These are phyloP conservation scores for Emericellopsis cladophorae DNA, from an alignment of 2,329 filamentous ascomycete genomes.

Conservation along the genomic window DNA sequence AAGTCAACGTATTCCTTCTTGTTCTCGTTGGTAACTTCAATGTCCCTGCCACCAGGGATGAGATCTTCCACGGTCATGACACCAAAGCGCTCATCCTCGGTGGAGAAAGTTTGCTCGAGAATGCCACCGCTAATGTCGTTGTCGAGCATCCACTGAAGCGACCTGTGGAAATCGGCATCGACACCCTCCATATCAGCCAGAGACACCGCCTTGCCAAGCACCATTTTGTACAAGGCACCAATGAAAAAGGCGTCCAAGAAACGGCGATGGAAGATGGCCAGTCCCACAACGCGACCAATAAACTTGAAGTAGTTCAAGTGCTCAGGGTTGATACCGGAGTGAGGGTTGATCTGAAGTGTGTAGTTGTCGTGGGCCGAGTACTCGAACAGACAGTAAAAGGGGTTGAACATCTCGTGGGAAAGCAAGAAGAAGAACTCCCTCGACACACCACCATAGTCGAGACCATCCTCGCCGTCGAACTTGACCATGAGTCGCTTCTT, in stretches of 20 bases:
- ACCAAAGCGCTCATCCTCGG: slow-evolving; percentile 94
- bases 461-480: slow-evolving; percentile 94
- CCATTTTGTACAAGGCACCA: slow-evolving; percentile 98
- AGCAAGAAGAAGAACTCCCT: slow-evolving; percentile 99
- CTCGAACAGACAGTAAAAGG: slow-evolving; percentile 98
- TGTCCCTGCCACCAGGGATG: slow-evolving; percentile 78
- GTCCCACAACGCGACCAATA: slow-evolving; percentile 89
- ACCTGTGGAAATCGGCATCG: slow-evolving; percentile 94
- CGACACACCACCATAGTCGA: slow-evolving; percentile 95
- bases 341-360: slow-evolving; percentile 97
- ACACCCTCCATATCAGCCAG: slow-evolving; percentile 98
- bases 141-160: slow-evolving; percentile 93
- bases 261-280: slow-evolving; percentile 94
- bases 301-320: slow-evolving; percentile 99
- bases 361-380: slow-evolving; percentile 99
- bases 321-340: slow-evolving; percentile 97
- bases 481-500: slow-evolving; percentile 99
- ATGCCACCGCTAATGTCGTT: slow-evolving; percentile 91
- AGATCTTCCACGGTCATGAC: slow-evolving; percentile 90
- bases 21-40: slow-evolving; percentile 96
- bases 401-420: slow-evolving; percentile 99
- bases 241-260: slow-evolving; percentile 99
- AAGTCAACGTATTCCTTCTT: slow-evolving; percentile 98
- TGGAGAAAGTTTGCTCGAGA: slow-evolving; percentile 89
- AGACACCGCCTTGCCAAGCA: slow-evolving; percentile 81